Base-by-base conservation (phyloP, 352 stramenopile species). In the Pythium sp. region DNA sequence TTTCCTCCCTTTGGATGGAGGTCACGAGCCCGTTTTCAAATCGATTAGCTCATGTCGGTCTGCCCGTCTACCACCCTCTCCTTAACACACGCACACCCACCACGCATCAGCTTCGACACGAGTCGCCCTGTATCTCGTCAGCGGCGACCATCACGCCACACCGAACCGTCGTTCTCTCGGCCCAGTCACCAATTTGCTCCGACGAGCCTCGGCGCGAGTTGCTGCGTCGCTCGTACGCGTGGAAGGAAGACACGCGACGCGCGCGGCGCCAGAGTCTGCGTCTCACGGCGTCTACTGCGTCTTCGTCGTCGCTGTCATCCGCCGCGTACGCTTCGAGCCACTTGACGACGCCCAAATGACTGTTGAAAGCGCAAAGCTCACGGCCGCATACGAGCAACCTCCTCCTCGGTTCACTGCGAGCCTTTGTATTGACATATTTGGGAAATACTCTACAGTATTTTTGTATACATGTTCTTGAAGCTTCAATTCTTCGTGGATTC, bases 361-460 rank as follows among this genome's bases (percentile, higher is more conserved):
- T 80, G 56, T 90, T 91, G 65, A 88, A 84, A 83, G 70, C 12
- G 86, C 86, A 34, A 89, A 89, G 72, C 85, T 74, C 56, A 81
- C 81, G 32, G 84, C 86, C n/a, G 91, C 81, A 32, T 77, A 81
- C 18, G 86, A 92, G 64, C 82, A 90, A 9, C 86, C 86, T 76
- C 93, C 86, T 0, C 24, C 65, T 9, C 86, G 86, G 62, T 94
- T 75, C 1, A 58, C 55, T 2, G 81, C 63, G 49, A 94, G 83
- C 74, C 84, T n/a, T 22, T n/a, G n/a, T n/a, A n/a, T n/a, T n/a
- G n/a, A n/a, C n/a, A n/a, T n/a, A n/a, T n/a, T n/a, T n/a, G n/a
- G n/a, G n/a, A n/a, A n/a, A n/a, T n/a, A n/a, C n/a, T n/a, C n/a
- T n/a, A n/a, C n/a, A n/a, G n/a, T n/a, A n/a, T n/a, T n/a, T n/a